Percentiles rank a stretch among this genome's conserved stretches.
Conservation (phyloP, 768 basidiomycete species). For the Clathrus columnatus region DNA sequence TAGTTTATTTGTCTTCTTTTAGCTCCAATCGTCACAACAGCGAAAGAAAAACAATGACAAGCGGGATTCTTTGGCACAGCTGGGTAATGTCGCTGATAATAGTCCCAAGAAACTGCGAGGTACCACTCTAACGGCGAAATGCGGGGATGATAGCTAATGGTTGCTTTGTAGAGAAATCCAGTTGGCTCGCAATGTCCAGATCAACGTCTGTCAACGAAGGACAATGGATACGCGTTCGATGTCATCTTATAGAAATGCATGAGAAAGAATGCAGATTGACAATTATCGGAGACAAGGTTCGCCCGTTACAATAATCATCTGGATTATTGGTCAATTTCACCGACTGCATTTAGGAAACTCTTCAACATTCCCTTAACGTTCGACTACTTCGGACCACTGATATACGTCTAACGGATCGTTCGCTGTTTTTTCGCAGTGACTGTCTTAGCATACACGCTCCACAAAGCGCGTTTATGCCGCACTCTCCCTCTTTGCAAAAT, state of each 20-base stretch:
- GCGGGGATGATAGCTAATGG: not conserved
- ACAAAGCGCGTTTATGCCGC: slow-evolving; percentile 32
- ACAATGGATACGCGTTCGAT: slow-evolving; percentile 67
- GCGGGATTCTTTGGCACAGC: slow-evolving; percentile 28
- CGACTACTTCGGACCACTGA: slow-evolving; percentile 73
- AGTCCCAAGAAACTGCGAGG: slow-evolving; percentile 10
- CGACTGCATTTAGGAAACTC: slow-evolving; percentile 42
- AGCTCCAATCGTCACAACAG: slow-evolving; percentile 5
- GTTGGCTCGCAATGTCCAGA: slow-evolving; percentile 57
- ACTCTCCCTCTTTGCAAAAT: slow-evolving; percentile 10
- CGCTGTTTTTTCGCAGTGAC: slow-evolving; percentile 68
- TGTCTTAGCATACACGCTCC: slow-evolving; percentile 60
- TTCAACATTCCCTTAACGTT: slow-evolving; percentile 66
- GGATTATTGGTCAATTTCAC: not conserved
- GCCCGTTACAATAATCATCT: not conserved
- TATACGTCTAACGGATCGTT: slow-evolving; percentile 66
- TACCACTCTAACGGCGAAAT: not conserved
- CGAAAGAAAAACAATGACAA: slow-evolving; percentile 32
- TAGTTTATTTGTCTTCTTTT: not conserved
- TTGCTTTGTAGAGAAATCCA: slow-evolving; percentile 51
- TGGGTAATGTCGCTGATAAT: not conserved
- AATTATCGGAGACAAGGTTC: slow-evolving; percentile 24
- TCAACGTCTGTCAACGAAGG: slow-evolving; percentile 31
- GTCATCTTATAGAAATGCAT: slow-evolving; percentile 60
- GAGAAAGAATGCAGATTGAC: slow-evolving; percentile 50